Conservation (phyloP, 2,329 filamentous ascomycete species). For the Stachybotrys chartarum region DNA sequence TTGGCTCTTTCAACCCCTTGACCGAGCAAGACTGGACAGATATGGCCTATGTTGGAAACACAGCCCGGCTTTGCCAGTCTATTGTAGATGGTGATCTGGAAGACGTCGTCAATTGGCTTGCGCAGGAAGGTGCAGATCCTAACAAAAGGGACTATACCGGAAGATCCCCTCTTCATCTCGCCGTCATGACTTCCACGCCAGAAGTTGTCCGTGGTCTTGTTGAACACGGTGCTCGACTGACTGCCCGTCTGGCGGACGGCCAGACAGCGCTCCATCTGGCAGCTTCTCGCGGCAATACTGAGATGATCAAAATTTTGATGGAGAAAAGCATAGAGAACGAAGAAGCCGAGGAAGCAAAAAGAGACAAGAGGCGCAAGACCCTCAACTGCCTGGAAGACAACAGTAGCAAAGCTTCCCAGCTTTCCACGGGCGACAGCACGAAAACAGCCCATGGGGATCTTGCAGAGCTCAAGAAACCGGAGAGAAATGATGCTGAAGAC, state of each 20-base stretch:
- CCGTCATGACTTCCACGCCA: slow-evolving; percentile 59
- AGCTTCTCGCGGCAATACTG: slow-evolving; percentile 57
- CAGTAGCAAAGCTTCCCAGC: slow-evolving; percentile 8
- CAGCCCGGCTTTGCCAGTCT: slow-evolving; percentile 68
- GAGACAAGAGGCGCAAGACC: slow-evolving; percentile 39
- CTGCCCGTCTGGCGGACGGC: slow-evolving; percentile 71
- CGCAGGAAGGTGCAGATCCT: slow-evolving; percentile 60
- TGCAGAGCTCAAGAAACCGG: neutral
- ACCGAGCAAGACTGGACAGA: slow-evolving; percentile 83
- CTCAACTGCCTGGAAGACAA: slow-evolving; percentile 11
- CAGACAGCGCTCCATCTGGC: slow-evolving; percentile 78
- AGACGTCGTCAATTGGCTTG: slow-evolving; percentile 62
- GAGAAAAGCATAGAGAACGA: slow-evolving; percentile 69
- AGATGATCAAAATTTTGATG: slow-evolving; percentile 67
- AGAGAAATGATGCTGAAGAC: slow-evolving; percentile 6
- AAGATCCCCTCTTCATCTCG: slow-evolving; percentile 71
- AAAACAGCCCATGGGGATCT: neutral
- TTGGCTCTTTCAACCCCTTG: slow-evolving; percentile 68
- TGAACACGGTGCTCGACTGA: slow-evolving; percentile 63
- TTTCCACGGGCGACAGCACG: neutral
- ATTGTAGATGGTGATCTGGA: slow-evolving; percentile 70
- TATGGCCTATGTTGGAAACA: slow-evolving; percentile 84
- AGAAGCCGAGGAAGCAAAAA: slow-evolving; percentile 54
- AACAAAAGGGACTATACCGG: slow-evolving; percentile 74
- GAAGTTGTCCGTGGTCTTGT: slow-evolving; percentile 67